Conservation (phyloP, 768 basidiomycete species). For the Cyclocybe cylindracea region DNA sequence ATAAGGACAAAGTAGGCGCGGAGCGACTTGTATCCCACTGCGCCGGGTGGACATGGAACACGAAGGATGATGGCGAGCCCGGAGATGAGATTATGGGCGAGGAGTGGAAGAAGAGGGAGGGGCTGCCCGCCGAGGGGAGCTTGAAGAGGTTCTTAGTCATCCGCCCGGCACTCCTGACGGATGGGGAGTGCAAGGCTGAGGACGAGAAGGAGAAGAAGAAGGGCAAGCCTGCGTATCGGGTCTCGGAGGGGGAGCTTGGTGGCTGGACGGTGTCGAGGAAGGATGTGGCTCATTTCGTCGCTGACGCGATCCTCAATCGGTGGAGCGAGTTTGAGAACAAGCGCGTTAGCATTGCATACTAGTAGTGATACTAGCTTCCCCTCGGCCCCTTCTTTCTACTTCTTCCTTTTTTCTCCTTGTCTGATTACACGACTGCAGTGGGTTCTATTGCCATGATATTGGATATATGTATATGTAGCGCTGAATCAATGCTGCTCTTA, state of each 20-base stretch:
- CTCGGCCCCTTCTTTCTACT: background rate
- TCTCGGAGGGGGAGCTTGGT: conserved; percentile 41
- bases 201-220: conserved; percentile 26
- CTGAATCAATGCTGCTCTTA: too few species aligned
- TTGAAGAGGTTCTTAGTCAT: conserved; percentile 51
- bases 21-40: conserved; percentile 53
- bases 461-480: too few species aligned
- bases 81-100: conserved; percentile 40
- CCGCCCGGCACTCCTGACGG: conserved; percentile 58
- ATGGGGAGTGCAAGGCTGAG: conserved; percentile 47
- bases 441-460: too few species aligned
- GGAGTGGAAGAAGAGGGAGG: conserved; percentile 43
- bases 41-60: conserved; percentile 53
- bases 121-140: conserved; percentile 43
- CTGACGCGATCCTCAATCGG: conserved; percentile 40
- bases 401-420: background rate
- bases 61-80: conserved; percentile 37
- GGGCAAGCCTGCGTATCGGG: conserved; percentile 38
- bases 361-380: background rate
- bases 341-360: conserved; percentile 52
- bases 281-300: conserved; percentile 69
- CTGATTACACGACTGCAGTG: background rate
- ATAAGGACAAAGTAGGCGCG: conserved; percentile 60
- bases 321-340: conserved; percentile 60
- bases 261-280: conserved; percentile 59